A percentile compares a stretch with the other conserved stretches of the same genome.
Evolutionary conservation across 441 rosid species (phyloP).

Genomic region (Melastoma candidum): DNA sequence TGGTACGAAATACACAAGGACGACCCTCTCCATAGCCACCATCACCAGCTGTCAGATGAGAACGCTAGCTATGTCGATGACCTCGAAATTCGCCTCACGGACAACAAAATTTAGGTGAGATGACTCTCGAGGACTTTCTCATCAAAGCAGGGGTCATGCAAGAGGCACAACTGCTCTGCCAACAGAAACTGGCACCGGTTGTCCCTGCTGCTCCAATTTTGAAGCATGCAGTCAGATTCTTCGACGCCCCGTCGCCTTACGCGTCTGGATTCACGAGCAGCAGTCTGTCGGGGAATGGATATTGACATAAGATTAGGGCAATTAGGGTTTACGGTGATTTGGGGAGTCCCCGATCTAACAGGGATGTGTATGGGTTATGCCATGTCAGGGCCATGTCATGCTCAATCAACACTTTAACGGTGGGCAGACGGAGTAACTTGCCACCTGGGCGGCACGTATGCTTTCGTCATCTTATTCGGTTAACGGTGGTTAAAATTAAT

Average conservation of each 20-base stretch:
- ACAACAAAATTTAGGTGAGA: conserved; percentile 51
- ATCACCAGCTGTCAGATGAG: conserved; percentile 2
- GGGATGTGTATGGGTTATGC: no score
- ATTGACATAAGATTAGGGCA: neutral
- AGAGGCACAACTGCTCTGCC: conserved; percentile 18
- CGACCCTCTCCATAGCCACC: conserved; percentile 8
- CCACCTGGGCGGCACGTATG: no score
- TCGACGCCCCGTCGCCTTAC: conserved; percentile 5
- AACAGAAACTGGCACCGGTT: no score
- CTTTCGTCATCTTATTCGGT: no score
- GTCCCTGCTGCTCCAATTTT: conserved; percentile 8
- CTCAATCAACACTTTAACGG: no score
- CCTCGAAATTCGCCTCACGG: conserved; percentile 22
- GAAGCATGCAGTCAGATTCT: conserved; percentile 7
- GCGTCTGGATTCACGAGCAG: conserved; percentile 16
- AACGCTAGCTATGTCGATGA: conserved; percentile 2
- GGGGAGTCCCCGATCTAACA: no score
- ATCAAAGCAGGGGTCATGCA: conserved; percentile 57
- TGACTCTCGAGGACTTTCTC: conserved; percentile 56
- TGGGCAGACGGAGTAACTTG: no score
- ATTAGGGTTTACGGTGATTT: no score
- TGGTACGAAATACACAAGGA: conserved; percentile 50
- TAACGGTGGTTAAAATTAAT: no score
- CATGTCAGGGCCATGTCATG: no score
- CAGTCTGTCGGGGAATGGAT: conserved; percentile 22